Base-by-base conservation (phyloP, 768 basidiomycete species). In the Rhodocollybia butyracea region DNA sequence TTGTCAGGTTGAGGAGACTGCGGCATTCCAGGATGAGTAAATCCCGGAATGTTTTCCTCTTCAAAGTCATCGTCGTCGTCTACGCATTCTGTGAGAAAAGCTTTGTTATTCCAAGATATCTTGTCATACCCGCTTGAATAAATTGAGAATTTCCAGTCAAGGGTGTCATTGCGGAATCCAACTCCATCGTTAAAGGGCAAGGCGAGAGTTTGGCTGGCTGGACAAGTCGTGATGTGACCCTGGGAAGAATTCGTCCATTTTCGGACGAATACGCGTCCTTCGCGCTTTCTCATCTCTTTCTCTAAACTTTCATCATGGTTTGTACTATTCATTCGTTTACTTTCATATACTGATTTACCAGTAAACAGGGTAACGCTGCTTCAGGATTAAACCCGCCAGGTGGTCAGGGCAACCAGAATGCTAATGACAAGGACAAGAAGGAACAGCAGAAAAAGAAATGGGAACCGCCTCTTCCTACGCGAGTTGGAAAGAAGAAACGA, bases 381-480 rank as follows among this genome's bases (percentile, higher is more conserved):
- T 92, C 90, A 46, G 88, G 81, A 54, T 67, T 76, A 63, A 74
- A 77, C n/a, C 73, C 75, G 42, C 67, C 70, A 51, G 73, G 71
- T 7, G 70, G 65, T 8, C 60, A 46, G 26, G 32, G 66, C 39
- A 57, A 52, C 32, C 56, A 46, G 34, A 52, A 59, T 21, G 58
- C 62, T 51, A 65, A 68, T 46, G 70, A 73, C 58, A 76, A 76
- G 60, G 76, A 74, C 68, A 81, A 78, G 70, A 73, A 76, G 42
- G 74, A 78, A 63, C 62, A 66, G 55, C 73, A 84, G 64, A 83
- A 86, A 73, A 97, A 98, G 84, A 95, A 96, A 76, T 98, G 95
- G 94, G 96, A 98, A 70, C 94, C 96, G 7, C 96, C 96, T 64
- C 83, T 97, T 56, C 95, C 96, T 13, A 97, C 96, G 43, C 89